A percentile compares a stretch with the other conserved stretches of the same genome.
Evolutionary conservation across 305 asterid species (phyloP).

Genomic region (Fraxinus paxiana): DNA sequence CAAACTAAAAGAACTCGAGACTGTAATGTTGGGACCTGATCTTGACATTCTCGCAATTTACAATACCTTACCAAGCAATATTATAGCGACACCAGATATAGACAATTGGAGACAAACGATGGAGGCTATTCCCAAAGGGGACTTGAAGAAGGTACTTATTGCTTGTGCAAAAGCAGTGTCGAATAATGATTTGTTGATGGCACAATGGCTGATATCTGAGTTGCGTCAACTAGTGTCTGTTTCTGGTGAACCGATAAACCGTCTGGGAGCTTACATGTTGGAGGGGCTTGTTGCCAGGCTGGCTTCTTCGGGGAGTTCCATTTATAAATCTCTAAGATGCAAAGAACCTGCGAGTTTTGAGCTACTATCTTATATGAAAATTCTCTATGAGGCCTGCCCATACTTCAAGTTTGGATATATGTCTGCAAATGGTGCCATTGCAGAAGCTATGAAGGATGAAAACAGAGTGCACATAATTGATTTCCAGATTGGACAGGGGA

Average conservation of each 20-base stretch:
- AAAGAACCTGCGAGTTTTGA: slow-evolving; percentile 65
- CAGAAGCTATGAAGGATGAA: slow-evolving; percentile 79
- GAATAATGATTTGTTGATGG: slow-evolving; percentile 44
- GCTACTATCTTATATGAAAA: slow-evolving; percentile 60
- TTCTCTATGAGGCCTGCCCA: slow-evolving; percentile 73
- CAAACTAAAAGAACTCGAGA: slow-evolving; percentile 68
- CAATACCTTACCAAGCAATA: slow-evolving; percentile 17
- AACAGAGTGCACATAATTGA: slow-evolving; percentile 66
- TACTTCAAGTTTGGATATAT: slow-evolving; percentile 80
- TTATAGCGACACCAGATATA: slow-evolving; percentile 38
- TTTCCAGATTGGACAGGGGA: slow-evolving; percentile 82
- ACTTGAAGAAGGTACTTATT: slow-evolving; percentile 59
- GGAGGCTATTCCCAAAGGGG: slow-evolving; percentile 54
- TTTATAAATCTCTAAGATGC: slow-evolving; percentile 49
- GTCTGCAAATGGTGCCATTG: slow-evolving; percentile 95
- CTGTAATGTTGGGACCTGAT: slow-evolving; percentile 76
- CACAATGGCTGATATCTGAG: slow-evolving; percentile 62
- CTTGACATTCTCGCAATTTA: slow-evolving; percentile 40
- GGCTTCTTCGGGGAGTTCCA: slow-evolving; percentile 62
- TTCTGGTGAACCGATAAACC: slow-evolving; percentile 77
- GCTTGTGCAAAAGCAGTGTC: slow-evolving; percentile 76
- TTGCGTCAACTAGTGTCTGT: slow-evolving; percentile 69
- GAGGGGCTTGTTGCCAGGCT: slow-evolving; percentile 77
- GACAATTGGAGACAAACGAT: slow-evolving; percentile 63
- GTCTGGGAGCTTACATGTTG: slow-evolving; percentile 76